phyloP scores from a whole-genome alignment of 1,284 basidiomycete species.

The Caloboletus inedulis region DNA sequence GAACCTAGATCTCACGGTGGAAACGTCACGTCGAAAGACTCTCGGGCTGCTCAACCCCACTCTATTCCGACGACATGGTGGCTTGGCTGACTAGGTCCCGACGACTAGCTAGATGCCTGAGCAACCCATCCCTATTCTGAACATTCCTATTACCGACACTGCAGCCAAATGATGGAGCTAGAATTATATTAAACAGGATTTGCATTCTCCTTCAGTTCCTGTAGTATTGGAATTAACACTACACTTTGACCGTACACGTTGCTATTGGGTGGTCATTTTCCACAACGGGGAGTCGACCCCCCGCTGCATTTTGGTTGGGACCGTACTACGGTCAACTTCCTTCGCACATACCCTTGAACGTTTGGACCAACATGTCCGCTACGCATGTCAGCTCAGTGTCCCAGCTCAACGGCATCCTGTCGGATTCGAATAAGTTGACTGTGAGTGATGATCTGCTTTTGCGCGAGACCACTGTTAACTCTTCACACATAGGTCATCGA shows the following conservation, averaged over 20 bases:
- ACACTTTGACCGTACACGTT: too few relatives aligned
- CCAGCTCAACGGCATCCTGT: slow-evolving; percentile 59
- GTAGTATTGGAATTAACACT: too few relatives aligned
- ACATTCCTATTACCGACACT: background rate
- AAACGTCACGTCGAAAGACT: background rate
- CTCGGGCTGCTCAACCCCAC: background rate
- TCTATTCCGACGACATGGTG: slow-evolving; percentile 3
- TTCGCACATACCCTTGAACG: background rate
- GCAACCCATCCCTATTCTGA: background rate
- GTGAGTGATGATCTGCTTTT: slow-evolving; percentile 36
- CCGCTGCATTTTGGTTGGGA: background rate
- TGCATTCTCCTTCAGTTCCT: background rate
- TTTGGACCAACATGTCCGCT: slow-evolving; percentile 45
- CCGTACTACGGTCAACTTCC: background rate
- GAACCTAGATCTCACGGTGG: slow-evolving; percentile 1
- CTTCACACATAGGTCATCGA: slow-evolving; percentile 62
- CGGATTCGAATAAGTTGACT: slow-evolving; percentile 62
- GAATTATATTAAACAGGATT: slow-evolving; percentile 9
- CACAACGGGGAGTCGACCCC: slow-evolving; percentile 1
- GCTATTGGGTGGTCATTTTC: background rate
- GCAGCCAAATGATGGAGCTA: slow-evolving; percentile 1
- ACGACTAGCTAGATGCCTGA: background rate
- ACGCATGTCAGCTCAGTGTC: slow-evolving; percentile 58
- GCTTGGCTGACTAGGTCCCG: background rate
- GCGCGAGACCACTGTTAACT: background rate